These are phyloP conservation scores for Tillandsia leiboldiana DNA, from an alignment of 176 grass and related monocot genomes.

Conservation along the genomic window DNA sequence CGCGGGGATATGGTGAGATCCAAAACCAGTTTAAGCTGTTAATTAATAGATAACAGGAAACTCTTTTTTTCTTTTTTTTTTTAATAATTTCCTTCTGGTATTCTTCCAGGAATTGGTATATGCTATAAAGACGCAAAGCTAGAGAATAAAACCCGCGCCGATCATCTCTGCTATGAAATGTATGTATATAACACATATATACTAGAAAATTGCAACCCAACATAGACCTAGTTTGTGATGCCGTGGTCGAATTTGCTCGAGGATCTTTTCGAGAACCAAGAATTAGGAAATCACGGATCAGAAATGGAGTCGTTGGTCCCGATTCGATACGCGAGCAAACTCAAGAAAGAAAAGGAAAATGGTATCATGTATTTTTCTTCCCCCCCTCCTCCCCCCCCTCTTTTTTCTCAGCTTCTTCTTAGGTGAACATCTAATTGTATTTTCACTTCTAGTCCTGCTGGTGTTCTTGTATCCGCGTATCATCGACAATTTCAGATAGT, in stretches of 20 bases:
- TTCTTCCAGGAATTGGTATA: constrained; percentile 34
- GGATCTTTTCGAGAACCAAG: neutral
- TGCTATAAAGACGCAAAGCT: constrained; percentile 27
- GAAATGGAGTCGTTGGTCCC: no score
- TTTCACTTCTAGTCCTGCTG: no score
- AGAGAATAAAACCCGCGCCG: neutral
- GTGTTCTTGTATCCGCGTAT: no score
- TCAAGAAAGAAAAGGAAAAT: no score
- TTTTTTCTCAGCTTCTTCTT: no score
- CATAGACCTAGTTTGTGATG: neutral
- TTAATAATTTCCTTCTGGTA: neutral
- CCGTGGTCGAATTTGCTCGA: neutral
- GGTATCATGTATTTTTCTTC: no score
- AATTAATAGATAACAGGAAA: neutral
- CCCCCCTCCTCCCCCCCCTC: no score
- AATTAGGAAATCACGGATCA: no score
- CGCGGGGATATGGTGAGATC: constrained; percentile 44
- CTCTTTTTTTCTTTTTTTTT: neutral
- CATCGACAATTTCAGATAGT: no score
- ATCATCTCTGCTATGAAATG: constrained; percentile 3
- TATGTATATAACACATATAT: neutral
- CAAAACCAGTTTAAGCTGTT: constrained; percentile 3
- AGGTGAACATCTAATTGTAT: no score
- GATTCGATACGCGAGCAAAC: no score
- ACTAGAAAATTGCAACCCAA: neutral